Conservation (phyloP, 352 stramenopile species). For the Globisporangium ultimum region DNA sequence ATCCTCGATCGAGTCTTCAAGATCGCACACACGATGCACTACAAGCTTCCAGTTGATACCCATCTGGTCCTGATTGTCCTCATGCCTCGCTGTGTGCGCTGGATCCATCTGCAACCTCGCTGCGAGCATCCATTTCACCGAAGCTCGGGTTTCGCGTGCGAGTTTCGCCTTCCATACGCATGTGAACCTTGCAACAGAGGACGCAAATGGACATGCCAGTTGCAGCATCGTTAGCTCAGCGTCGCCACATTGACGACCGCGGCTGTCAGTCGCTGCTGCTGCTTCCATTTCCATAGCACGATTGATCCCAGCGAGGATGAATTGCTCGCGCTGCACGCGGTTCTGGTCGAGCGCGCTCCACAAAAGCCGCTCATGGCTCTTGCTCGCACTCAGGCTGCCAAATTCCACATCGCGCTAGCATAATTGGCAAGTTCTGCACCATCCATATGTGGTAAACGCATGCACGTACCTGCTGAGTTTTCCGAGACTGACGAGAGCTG, state of each 20-base stretch:
- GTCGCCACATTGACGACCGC: not conserved
- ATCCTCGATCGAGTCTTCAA: constrained; percentile 11
- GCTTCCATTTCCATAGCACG: constrained; percentile 9
- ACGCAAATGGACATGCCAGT: not conserved
- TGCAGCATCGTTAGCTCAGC: constrained; percentile 14
- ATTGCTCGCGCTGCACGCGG: constrained; percentile 12
- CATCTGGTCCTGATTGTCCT: not conserved
- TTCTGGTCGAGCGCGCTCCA: constrained; percentile 17
- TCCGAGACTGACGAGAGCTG: constrained; percentile 13
- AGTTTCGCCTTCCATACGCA: constrained; percentile 20
- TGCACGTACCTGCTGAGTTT: constrained; percentile 18
- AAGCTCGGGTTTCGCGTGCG: constrained; percentile 11
- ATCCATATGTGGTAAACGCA: not conserved
- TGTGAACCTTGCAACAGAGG: not conserved
- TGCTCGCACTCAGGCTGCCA: not conserved
- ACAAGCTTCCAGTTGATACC: constrained; percentile 17
- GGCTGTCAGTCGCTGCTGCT: not conserved
- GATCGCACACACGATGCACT: constrained; percentile 18
- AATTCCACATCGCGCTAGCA: not conserved
- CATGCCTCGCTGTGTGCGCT: too few species aligned
- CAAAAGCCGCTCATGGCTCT: constrained; percentile 6
- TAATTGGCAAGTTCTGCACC: not conserved
- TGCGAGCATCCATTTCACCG: constrained; percentile 21
- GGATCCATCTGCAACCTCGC: not conserved
- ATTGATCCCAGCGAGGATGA: constrained; percentile 6